Percentiles rank a stretch among this genome's conserved stretches.
phyloP scores from a whole-genome alignment of 2,329 filamentous ascomycete genomes.

The Shiraia bambusicola region DNA sequence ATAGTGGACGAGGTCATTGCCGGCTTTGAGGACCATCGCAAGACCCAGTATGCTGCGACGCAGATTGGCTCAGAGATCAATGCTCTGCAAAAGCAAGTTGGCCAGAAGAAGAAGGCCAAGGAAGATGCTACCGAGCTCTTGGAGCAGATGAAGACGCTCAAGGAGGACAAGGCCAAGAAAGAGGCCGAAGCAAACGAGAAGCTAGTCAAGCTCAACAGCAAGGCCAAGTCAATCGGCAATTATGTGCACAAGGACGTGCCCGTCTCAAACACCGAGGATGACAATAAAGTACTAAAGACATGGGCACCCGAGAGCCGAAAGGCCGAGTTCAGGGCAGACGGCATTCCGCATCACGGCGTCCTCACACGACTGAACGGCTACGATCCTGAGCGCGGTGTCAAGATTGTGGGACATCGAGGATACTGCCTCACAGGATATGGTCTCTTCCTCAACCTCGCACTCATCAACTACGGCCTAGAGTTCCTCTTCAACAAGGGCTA shows the following conservation, averaged over 20 bases:
- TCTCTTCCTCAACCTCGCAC: constrained; percentile 85
- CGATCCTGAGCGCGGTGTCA: constrained; percentile 76
- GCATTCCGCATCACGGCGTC: constrained; percentile 92
- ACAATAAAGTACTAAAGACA: constrained; percentile 74
- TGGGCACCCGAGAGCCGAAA: constrained; percentile 78
- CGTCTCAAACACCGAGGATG: constrained; percentile 81
- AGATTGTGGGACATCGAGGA: constrained; percentile 90
- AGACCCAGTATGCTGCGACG: constrained; percentile 74
- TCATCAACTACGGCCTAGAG: constrained; percentile 92
- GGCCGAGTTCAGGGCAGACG: constrained; percentile 75
- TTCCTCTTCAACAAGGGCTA: constrained; percentile 82
- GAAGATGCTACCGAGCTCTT: constrained; percentile 82
- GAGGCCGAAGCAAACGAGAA: constrained; percentile 75
- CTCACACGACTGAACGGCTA: constrained; percentile 85
- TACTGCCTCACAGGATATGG: constrained; percentile 92
- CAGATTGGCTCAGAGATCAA: constrained; percentile 87
- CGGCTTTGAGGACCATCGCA: constrained; percentile 81
- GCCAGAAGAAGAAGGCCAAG: constrained; percentile 86
- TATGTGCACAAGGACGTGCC: constrained; percentile 88
- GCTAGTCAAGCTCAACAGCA: constrained; percentile 70
- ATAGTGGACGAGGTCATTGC: constrained; percentile 88
- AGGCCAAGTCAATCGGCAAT: constrained; percentile 84
- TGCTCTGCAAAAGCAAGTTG: constrained; percentile 84
- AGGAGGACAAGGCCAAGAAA: constrained; percentile 78
- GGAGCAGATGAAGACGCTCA: constrained; percentile 72